phyloP scores from a whole-genome alignment of 495 filamentous ascomycete species.

The Friedmanniomyces simplex region DNA sequence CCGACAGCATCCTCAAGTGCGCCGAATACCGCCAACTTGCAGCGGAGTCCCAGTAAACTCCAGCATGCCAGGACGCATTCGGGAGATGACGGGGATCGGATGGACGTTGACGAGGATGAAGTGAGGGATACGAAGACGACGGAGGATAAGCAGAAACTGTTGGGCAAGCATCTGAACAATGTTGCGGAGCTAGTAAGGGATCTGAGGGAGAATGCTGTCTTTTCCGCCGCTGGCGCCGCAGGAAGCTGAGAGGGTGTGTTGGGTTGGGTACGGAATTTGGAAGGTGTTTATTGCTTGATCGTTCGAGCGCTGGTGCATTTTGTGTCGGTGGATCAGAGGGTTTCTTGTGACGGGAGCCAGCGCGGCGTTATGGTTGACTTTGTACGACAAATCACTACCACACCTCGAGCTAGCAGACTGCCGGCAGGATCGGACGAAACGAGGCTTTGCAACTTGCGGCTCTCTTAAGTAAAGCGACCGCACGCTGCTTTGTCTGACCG shows the following conservation, averaged over 20 bases:
- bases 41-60: slow-evolving; percentile 64
- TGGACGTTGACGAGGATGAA: slow-evolving; percentile 27
- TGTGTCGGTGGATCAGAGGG: too few relatives aligned
- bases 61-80: slow-evolving; percentile 31
- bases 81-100: slow-evolving; percentile 25
- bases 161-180: slow-evolving; percentile 74
- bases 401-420: too few relatives aligned
- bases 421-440: too few relatives aligned
- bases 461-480: too few relatives aligned
- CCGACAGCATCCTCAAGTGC: slow-evolving; percentile 31
- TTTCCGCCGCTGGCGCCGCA: slow-evolving; percentile 31
- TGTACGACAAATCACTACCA: too few relatives aligned
- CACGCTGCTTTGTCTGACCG: too few relatives aligned
- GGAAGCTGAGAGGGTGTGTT: background rate
- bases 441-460: too few relatives aligned
- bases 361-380: too few relatives aligned
- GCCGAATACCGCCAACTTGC: slow-evolving; percentile 37
- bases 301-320: too few relatives aligned
- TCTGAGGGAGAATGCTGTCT: slow-evolving; percentile 67
- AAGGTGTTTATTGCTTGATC: background rate
- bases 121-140: slow-evolving; percentile 52
- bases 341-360: too few relatives aligned
- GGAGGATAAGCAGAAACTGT: slow-evolving; percentile 74
- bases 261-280: background rate
- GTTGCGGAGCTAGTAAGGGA: slow-evolving; percentile 90